Evolutionary conservation across 73 alveolate species (phyloP).

Genomic region (Paramecium caudatum): DNA sequence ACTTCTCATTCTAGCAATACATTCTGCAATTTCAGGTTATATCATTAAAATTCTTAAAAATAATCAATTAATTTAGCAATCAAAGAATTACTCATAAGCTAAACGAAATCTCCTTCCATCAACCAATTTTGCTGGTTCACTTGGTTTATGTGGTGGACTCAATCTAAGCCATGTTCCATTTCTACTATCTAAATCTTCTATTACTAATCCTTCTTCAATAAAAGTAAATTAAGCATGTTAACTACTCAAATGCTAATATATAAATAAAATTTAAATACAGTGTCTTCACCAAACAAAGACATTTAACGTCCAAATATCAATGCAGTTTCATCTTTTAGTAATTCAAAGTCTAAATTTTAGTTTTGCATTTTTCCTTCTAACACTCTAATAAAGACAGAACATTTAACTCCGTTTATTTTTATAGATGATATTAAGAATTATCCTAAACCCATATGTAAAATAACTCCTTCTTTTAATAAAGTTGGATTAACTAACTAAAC

Average conservation of each 20-base stretch:
- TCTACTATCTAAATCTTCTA: slow-evolving; percentile 23
- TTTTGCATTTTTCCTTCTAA: background rate
- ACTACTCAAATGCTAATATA: background rate
- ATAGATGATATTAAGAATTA: background rate
- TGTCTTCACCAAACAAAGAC: slow-evolving; percentile 17
- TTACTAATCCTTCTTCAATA: background rate
- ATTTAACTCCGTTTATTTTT: background rate
- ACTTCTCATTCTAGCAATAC: slow-evolving; percentile 21
- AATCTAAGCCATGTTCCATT: slow-evolving; percentile 47
- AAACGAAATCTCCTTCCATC: slow-evolving; percentile 23
- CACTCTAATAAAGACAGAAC: background rate
- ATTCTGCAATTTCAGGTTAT: slow-evolving; percentile 46
- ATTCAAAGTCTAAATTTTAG: slow-evolving; percentile 31
- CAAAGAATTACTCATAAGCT: slow-evolving; percentile 35
- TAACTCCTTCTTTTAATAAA: background rate
- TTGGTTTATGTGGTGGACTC: background rate
- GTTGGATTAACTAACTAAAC: slow-evolving; percentile 1
- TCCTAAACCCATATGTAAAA: slow-evolving; percentile 5
- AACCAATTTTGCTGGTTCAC: slow-evolving; percentile 8
- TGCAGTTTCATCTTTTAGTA: background rate
- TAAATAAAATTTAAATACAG: background rate
- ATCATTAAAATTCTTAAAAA: slow-evolving; percentile 22
- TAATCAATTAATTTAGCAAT: background rate
- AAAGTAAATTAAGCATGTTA: slow-evolving; percentile 27
- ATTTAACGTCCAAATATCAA: slow-evolving; percentile 40